Evolutionary conservation across 176 grass and related monocot species (phyloP).

Genomic region (Zoysia pacifica): DNA sequence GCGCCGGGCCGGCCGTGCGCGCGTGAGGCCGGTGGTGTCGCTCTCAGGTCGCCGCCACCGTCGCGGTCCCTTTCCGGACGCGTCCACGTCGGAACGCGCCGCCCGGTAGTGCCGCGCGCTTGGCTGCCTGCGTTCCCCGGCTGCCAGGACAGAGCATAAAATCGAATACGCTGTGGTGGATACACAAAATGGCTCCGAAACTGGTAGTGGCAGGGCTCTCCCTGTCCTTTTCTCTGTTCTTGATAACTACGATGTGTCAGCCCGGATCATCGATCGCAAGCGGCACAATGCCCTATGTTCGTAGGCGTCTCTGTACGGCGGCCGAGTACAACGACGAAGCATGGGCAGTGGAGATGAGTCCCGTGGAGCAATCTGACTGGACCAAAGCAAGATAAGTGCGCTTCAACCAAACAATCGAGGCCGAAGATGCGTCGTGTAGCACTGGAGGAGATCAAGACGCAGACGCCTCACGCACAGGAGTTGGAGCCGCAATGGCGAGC

Average conservation of each 20-base stretch:
- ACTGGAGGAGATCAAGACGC: slow-evolving; percentile 15
- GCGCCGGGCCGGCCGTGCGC: background rate
- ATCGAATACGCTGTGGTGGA: slow-evolving; percentile 11
- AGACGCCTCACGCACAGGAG: background rate
- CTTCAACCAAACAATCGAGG: background rate
- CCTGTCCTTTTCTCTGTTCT: background rate
- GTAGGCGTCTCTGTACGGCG: too few relatives aligned
- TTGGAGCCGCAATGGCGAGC: too few relatives aligned
- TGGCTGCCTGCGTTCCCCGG: slow-evolving; percentile 10
- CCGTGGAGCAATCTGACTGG: background rate
- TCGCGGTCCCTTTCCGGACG: background rate
- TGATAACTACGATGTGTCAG: background rate
- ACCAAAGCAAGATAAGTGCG: background rate
- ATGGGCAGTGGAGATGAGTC: too few relatives aligned
- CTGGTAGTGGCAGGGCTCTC: background rate
- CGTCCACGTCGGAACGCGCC: slow-evolving; percentile 28
- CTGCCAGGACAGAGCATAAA: slow-evolving; percentile 33
- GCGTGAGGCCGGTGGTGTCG: background rate
- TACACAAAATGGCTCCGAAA: background rate
- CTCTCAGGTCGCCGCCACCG: slow-evolving; percentile 26
- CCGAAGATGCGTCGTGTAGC: background rate
- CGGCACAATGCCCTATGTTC: background rate
- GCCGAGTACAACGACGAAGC: too few relatives aligned
- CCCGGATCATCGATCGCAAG: background rate
- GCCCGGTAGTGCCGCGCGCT: background rate